Percentiles rank a stretch among this genome's conserved stretches.
Conservation (phyloP, 2,329 filamentous ascomycete genomes). For the Phaeosphaeria sp. region DNA sequence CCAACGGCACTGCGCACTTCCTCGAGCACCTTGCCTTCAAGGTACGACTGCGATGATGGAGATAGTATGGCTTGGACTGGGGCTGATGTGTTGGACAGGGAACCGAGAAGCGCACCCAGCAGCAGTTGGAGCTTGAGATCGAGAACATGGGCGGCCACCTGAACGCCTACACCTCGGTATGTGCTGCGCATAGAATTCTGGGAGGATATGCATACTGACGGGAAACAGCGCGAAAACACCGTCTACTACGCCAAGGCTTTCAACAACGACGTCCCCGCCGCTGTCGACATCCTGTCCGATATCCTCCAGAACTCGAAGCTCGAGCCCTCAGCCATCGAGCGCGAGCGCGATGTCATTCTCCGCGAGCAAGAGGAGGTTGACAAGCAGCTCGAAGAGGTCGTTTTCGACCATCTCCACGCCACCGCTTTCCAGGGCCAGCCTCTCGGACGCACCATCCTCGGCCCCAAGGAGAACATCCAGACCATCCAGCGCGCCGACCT, state of each 20-base stretch:
- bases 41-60: constrained; percentile 60
- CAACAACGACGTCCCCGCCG: constrained; percentile 95
- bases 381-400: constrained; percentile 99
- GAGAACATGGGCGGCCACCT: constrained; percentile 99
- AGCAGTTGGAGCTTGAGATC: constrained; percentile 98
- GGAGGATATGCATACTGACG: constrained; percentile 25
- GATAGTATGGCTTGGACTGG: constrained; percentile 1
- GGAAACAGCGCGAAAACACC: constrained; percentile 88
- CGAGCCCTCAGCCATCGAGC: constrained; percentile 89
- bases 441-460: constrained; percentile 95
- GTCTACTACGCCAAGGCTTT: constrained; percentile 99
- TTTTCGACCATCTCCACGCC: constrained; percentile 98
- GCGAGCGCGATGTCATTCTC: constrained; percentile 97
- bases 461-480: constrained; percentile 97
- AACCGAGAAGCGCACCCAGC: constrained; percentile 91
- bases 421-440: constrained; percentile 97
- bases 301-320: constrained; percentile 99
- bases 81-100: constrained; percentile 64
- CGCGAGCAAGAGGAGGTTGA: constrained; percentile 99
- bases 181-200: constrained; percentile 35
- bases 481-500: constrained; percentile 93
- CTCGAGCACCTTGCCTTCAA: constrained; percentile 99
- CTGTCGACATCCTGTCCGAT: constrained; percentile 97
- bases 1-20: constrained; percentile 99
- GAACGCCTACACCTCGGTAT: constrained; percentile 98